Evolutionary conservation across 805 yeast genomes (phyloP), one percentile per base, ranked within the genome.

Genomic region (Barnettozyma wickerhamii): DNA sequence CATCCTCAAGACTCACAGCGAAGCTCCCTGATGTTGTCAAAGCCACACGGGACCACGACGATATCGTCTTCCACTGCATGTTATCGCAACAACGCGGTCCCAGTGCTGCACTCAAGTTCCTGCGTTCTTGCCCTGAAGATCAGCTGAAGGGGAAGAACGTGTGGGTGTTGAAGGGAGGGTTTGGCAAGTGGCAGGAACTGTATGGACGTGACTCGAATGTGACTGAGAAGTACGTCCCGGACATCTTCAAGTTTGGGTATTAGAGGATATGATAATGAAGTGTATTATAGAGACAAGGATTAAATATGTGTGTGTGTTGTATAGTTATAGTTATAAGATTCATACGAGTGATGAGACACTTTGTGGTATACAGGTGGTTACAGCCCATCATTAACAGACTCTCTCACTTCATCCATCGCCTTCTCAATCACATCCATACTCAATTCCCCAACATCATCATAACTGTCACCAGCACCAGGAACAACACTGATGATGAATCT

Each of bases 21-120:
- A 17, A 50, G 55, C 30, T 51, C 56, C 31, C 56, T 72, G 26
- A 61, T 10, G 58, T 55, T n/a, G 42, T 51, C 6, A 36, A 41
- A 20, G 7, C 40, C 6, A 30, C 46, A 7, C 36, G 37, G 2
- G 47, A 60, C 4, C 55, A 62, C 6, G 64, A 69, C 32, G 78
- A 74, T 40, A 75, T 88, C 0, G 83, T 93, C 0, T 93, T 91
- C 64, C 96, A 93, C 59, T 91, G 99, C 61, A 89, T 90, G 21
- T 69, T 85, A 23, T 82, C 95, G 4, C 98, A 93, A 61, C 95
- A 83, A 45, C 68, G 99, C 38, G 98, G 98, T 0, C 98, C 98
- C 0, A 68, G 85, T 4, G 75, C 96, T 4, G 89, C 97, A 0
- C 64, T 80, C 62, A 68, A 67, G 51, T 83, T 84, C 52, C 48